Conservation (phyloP, 2,329 filamentous ascomycete species). For the Fusarium sp. region DNA sequence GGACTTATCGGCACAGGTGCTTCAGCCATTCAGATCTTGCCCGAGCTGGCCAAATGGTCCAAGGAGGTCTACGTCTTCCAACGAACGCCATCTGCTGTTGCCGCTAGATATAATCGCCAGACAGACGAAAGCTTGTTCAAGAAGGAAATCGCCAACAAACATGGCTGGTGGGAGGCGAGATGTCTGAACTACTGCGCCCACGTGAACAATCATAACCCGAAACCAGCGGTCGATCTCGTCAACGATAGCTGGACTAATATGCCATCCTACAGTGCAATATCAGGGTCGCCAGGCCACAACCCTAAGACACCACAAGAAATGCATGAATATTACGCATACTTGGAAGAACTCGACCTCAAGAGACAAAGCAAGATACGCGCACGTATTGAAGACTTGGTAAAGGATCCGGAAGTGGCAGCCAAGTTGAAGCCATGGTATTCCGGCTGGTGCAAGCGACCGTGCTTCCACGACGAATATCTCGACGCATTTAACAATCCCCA, state of each 20-base stretch:
- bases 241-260: neutral
- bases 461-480: neutral
- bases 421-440: neutral
- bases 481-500: neutral
- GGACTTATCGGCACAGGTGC: neutral
- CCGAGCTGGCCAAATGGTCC: neutral
- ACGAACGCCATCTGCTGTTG: neutral
- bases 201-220: neutral
- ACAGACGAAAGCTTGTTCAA: neutral
- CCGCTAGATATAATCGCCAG: neutral
- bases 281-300: neutral
- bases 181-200: neutral
- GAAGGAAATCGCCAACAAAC: neutral
- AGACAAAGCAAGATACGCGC: neutral
- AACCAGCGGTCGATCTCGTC: neutral
- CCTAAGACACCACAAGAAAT: neutral
- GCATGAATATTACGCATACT: neutral
- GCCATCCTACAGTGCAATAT: neutral
- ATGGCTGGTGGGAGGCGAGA: neutral
- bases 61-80: neutral
- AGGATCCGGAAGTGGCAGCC: neutral
- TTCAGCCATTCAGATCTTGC: neutral
- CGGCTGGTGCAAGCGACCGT: neutral
- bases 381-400: neutral
- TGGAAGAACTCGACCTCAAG: neutral